Conservation (phyloP, 164 flowering plant species). For the Akebia trifoliata region DNA sequence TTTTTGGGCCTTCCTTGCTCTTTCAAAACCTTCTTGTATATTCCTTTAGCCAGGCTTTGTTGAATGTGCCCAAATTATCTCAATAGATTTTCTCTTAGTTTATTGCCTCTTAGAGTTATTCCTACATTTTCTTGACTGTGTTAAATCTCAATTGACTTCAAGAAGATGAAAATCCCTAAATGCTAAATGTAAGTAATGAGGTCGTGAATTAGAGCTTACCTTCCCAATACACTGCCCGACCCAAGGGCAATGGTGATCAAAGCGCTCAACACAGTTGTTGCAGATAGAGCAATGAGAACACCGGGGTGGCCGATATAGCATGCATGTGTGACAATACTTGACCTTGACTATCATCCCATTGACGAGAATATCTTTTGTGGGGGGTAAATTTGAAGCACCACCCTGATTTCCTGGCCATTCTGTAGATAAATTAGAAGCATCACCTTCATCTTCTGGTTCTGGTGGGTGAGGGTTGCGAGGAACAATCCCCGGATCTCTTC, state of each 20-base stretch:
- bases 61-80: no score
- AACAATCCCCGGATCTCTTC: conserved; percentile 64
- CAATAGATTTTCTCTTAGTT: no score
- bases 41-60: no score
- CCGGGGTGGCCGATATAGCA: conserved; percentile 77
- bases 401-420: conserved; percentile 27
- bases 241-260: conserved; percentile 92
- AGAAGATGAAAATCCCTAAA: no score
- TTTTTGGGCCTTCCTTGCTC: no score
- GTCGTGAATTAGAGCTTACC: conserved; percentile 25
- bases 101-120: no score
- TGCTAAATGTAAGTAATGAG: no score
- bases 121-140: no score
- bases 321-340: conserved; percentile 68
- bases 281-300: conserved; percentile 81
- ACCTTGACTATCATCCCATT: conserved; percentile 54
- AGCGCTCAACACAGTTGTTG: conserved; percentile 69
- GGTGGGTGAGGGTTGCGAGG: conserved; percentile 61
- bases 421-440: conserved; percentile 18
- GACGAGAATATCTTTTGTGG: conserved; percentile 51
- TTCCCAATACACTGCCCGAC: conserved; percentile 80
- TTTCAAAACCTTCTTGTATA: no score
- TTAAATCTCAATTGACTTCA: no score
- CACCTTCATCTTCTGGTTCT: conserved; percentile 40
- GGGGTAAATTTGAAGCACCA: conserved; percentile 32